Evolutionary conservation across 768 basidiomycete genomes (phyloP).

Genomic region (Boletales sp.): DNA sequence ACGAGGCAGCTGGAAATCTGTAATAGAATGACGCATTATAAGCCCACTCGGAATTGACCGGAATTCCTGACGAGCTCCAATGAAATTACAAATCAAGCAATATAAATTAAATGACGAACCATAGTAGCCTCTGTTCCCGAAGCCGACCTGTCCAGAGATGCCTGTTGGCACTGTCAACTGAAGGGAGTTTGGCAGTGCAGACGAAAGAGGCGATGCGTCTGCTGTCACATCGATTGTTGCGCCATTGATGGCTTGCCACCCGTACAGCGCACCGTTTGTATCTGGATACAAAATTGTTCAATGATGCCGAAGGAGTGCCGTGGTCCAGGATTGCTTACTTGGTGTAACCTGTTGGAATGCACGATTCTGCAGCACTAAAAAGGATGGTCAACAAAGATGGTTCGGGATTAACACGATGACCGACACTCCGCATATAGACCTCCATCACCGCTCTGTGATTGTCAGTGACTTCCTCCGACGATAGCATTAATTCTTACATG

Average conservation of each 20-base stretch:
- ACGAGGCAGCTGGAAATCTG: conserved; percentile 43
- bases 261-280: conserved; percentile 43
- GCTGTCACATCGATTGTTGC: conserved; percentile 45
- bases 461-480: too few relatives aligned
- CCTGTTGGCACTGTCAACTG: conserved; percentile 43
- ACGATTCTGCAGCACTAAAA: conserved; percentile 57
- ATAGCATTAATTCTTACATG: too few relatives aligned
- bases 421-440: conserved; percentile 63
- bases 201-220: conserved; percentile 48
- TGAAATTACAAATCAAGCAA: too few relatives aligned
- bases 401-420: conserved; percentile 17
- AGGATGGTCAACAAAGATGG: neutral
- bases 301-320: neutral
- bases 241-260: conserved; percentile 48
- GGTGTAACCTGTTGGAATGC: conserved; percentile 63
- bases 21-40: conserved; percentile 62
- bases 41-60: conserved; percentile 44
- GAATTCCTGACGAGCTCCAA: conserved; percentile 42
- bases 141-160: conserved; percentile 40
- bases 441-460: conserved; percentile 68
- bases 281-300: conserved; percentile 29
- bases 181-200: conserved; percentile 58
- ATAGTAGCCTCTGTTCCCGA: conserved; percentile 55
- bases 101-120: conserved; percentile 31
- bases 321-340: conserved; percentile 29